phyloP scores from a whole-genome alignment of 208 protist genomes.

The Wallacemonas rigidus region DNA sequence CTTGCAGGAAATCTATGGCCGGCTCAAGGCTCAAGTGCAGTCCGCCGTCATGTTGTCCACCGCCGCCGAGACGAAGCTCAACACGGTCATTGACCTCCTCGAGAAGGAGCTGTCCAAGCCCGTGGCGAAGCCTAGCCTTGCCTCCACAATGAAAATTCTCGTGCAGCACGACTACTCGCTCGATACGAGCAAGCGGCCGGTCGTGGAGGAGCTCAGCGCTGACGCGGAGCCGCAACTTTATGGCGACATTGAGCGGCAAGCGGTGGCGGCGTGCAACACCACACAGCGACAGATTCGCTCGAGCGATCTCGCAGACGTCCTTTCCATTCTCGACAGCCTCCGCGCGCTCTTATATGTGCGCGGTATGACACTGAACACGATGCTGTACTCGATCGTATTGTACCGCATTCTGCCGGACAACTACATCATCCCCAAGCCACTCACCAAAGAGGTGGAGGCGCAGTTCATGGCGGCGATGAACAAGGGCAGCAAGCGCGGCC shows the following conservation, averaged over 20 bases:
- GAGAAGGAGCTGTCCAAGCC: slow-evolving; percentile 17
- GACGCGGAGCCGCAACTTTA: slow-evolving; percentile 29
- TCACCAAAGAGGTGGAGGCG: slow-evolving; percentile 15
- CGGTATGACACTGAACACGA: slow-evolving; percentile 53
- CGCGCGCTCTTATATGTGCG: slow-evolving; percentile 67
- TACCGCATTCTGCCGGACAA: slow-evolving; percentile 57
- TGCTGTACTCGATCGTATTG: slow-evolving; percentile 68
- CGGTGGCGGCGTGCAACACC: slow-evolving; percentile 29
- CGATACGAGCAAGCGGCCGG: not conserved
- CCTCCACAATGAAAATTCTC: slow-evolving; percentile 11
- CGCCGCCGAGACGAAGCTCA: slow-evolving; percentile 51
- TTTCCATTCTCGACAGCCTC: slow-evolving; percentile 65
- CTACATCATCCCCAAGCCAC: slow-evolving; percentile 53
- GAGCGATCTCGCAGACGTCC: slow-evolving; percentile 41
- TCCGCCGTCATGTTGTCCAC: slow-evolving; percentile 52
- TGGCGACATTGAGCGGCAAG: slow-evolving; percentile 31
- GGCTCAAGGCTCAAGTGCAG: slow-evolving; percentile 74
- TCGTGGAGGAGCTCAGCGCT: slow-evolving; percentile 21
- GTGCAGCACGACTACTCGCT: slow-evolving; percentile 17
- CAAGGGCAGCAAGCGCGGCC: slow-evolving; percentile 18
- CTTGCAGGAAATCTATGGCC: slow-evolving; percentile 64
- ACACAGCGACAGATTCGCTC: slow-evolving; percentile 47
- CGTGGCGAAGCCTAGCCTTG: slow-evolving; percentile 8
- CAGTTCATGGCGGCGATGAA: not conserved
- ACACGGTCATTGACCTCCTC: slow-evolving; percentile 13